Base-by-base conservation (phyloP, 768 basidiomycete species). In the Clavulina sp. region DNA sequence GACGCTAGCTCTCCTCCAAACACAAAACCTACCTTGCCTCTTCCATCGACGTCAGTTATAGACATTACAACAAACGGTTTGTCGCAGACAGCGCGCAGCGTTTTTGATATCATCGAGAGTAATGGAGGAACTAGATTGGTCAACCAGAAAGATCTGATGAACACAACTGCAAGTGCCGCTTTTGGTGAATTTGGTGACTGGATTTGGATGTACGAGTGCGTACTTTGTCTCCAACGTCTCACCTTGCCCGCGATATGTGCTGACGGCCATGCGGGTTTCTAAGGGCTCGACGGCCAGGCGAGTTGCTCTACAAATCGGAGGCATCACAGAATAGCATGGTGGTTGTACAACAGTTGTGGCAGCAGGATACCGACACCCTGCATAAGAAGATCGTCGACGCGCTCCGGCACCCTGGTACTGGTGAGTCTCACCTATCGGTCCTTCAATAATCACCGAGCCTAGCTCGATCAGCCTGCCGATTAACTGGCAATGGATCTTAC, bases 161-260 rank as follows among this genome's bases (percentile, higher is more conserved):
- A 26, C 7, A 29, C 24, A 18, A 9, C 7, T 49, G 24, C 26
- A 7, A 28, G 13, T 7, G 24, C 48, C 18, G 7, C 48, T 16
- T 34, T 7, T 33, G 48, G 31, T 16, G 7, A 7, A 7, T 30
- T 16, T 49, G 48, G 48, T 16, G 18, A 23, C 7, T 13, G 28
- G 28, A 30, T 33, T 9, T 49, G 48, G 48, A 13, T 49, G 31
- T 30, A 49, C 28, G 48, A 49, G 48, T 49, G 1, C 7, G 48
- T 46, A 16, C 9, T 16, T 9, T 23, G 13, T 46, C 9, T 19
- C 34, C 9, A 19, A 38, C 34, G 9, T 46, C 24, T 46, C 24
- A 16, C 7, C 24, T 23, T 46, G 34, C 19, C 9, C 19, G 34
- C 9, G 19, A 38, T 23, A 23, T 9, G 24, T 46, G 7, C 26